A percentile compares a stretch with the other conserved stretches of the same genome.
phyloP scores from a whole-genome alignment of 768 basidiomycete species.

The Solioccasus polychromus region DNA sequence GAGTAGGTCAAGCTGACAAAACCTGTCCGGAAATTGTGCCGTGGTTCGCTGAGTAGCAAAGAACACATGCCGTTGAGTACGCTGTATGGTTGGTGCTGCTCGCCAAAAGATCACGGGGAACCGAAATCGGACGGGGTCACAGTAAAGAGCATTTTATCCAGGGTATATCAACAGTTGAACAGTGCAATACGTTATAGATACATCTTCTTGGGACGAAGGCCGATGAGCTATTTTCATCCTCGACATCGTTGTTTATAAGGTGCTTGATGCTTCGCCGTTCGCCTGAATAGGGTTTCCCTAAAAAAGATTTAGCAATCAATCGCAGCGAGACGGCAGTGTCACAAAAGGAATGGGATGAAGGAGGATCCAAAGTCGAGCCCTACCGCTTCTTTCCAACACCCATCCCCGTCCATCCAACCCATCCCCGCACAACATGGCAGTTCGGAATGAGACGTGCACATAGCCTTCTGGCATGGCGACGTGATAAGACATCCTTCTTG shows the following conservation, averaged over 20 bases:
- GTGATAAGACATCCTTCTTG: too few relatives aligned
- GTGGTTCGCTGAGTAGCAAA: conserved; percentile 16
- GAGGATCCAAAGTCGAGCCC: conserved; percentile 15
- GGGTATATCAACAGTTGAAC: conserved; percentile 16
- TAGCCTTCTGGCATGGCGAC: too few relatives aligned
- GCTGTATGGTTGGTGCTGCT: too few relatives aligned
- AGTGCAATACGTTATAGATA: conserved; percentile 13
- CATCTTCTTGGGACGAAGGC: conserved; percentile 6
- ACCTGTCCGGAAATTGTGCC: conserved; percentile 22
- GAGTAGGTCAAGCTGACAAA: conserved; percentile 19
- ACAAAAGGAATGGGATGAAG: too few relatives aligned
- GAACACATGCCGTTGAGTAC: conserved; percentile 22
- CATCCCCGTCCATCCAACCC: too few relatives aligned
- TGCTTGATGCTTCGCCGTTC: conserved; percentile 14
- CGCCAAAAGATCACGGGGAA: too few relatives aligned
- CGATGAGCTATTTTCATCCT: conserved; percentile 11
- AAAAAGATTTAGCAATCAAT: neutral
- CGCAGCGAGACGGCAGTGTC: neutral
- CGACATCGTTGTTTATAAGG: neutral
- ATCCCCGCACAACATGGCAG: too few relatives aligned
- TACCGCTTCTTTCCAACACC: too few relatives aligned
- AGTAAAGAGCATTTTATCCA: conserved; percentile 18
- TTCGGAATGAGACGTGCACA: too few relatives aligned
- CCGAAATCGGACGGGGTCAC: too few relatives aligned
- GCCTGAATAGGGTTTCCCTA: conserved; percentile 17